Conservation (phyloP, 306 rosid species). For the Spatholobus suberectus region DNA sequence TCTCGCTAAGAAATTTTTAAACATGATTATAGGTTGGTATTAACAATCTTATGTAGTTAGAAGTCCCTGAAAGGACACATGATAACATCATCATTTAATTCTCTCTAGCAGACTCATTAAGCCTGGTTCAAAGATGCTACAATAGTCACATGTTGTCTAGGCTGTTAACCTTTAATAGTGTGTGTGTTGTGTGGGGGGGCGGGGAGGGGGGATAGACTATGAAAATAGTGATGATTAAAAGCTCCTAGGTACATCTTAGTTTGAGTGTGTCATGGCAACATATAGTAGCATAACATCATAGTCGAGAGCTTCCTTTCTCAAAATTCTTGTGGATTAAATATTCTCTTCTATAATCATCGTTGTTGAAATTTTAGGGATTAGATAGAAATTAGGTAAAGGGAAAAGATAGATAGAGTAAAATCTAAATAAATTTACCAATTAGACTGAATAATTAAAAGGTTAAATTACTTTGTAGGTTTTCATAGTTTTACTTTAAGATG, state of each 20-base stretch:
- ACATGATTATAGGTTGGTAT: neutral
- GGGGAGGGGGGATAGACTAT: neutral
- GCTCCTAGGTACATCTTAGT: neutral
- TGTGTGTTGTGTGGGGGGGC: too few relatives aligned
- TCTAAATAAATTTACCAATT: neutral
- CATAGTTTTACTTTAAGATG: neutral
- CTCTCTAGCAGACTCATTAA: neutral
- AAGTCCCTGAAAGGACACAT: neutral
- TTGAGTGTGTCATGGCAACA: neutral
- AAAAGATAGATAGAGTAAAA: neutral
- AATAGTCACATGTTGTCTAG: neutral
- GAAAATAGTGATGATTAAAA: neutral
- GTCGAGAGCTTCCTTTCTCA: neutral
- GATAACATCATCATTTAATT: neutral
- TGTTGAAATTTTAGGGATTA: neutral
- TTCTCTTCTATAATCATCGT: neutral
- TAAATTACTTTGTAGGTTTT: neutral
- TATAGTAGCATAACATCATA: neutral
- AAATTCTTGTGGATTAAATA: neutral
- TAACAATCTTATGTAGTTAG: neutral
- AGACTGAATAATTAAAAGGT: neutral
- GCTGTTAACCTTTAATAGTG: neutral
- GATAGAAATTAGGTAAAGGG: neutral
- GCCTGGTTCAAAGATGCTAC: neutral
- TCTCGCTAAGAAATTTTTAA: neutral